These are phyloP conservation scores for Hemerocallis citrina DNA, from an alignment of 106 monocot species.

Conservation along the genomic window DNA sequence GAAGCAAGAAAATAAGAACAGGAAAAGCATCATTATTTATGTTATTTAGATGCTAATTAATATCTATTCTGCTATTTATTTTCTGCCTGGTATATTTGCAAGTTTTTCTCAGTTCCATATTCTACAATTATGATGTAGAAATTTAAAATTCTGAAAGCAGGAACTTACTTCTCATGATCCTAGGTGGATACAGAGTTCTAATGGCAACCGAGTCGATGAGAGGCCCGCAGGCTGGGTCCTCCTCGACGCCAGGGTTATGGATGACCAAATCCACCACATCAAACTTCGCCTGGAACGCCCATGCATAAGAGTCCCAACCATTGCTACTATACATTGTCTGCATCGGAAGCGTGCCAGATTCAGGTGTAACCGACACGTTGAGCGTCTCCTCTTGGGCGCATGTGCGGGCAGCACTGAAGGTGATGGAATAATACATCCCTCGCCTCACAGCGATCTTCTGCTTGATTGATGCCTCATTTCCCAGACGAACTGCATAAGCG, in stretches of 20 bases:
- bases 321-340: slow-evolving; percentile 61
- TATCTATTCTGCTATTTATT: too few relatives aligned
- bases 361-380: slow-evolving; percentile 41
- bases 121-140: too few relatives aligned
- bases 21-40: too few relatives aligned
- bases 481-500: slow-evolving; percentile 38
- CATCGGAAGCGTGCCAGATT: slow-evolving; percentile 39
- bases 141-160: too few relatives aligned
- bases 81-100: too few relatives aligned
- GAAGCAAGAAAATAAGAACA: too few relatives aligned
- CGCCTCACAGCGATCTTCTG: slow-evolving; percentile 16
- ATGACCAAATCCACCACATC: slow-evolving; percentile 25
- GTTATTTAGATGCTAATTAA: too few relatives aligned
- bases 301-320: slow-evolving; percentile 65
- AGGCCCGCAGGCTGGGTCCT: slow-evolving; percentile 63
- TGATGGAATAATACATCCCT: slow-evolving; percentile 16
- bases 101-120: too few relatives aligned
- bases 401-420: slow-evolving; percentile 46
- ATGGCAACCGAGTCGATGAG: slow-evolving; percentile 63
- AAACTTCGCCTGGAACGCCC: slow-evolving; percentile 38
- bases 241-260: slow-evolving; percentile 48
- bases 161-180: slow-evolving; percentile 25
- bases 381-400: slow-evolving; percentile 54
- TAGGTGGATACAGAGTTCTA: slow-evolving; percentile 28
- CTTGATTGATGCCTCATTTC: slow-evolving; percentile 46